A percentile compares a stretch with the other conserved stretches of the same genome.
Conservation (phyloP, 192 early-diverging fungal species). For the Physocladia obscura region DNA sequence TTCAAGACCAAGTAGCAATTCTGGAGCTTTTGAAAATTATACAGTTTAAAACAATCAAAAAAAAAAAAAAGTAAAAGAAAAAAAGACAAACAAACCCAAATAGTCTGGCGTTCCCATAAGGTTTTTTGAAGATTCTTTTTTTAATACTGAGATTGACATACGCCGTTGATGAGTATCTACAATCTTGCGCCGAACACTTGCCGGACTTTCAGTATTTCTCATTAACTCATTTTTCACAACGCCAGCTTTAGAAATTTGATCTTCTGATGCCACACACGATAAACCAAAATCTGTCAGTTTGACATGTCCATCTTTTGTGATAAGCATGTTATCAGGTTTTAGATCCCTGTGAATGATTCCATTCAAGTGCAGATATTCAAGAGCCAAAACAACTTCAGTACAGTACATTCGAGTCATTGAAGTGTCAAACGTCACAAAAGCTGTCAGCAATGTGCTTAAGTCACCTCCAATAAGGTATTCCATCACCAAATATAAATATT, state of each 20-base stretch:
- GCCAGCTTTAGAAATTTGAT: constrained; percentile 34
- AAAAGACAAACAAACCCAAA: constrained; percentile 35
- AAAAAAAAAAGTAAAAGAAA: neutral
- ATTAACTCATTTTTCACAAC: neutral
- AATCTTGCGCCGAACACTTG: neutral
- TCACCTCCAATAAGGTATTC: constrained; percentile 85
- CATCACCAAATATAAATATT: constrained; percentile 88
- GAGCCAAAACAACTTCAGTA: constrained; percentile 84
- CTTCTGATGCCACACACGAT: constrained; percentile 74
- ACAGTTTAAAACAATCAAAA: neutral
- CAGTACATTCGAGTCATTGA: constrained; percentile 84
- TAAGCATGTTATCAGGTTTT: constrained; percentile 66
- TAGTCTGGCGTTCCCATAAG: constrained; percentile 88
- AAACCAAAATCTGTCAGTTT: constrained; percentile 81
- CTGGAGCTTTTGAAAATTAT: constrained; percentile 63
- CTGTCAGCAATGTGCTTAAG: constrained; percentile 22
- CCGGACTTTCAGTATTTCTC: neutral
- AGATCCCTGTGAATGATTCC: constrained; percentile 80
- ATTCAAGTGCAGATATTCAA: constrained; percentile 87
- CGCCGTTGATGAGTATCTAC: constrained; percentile 14
- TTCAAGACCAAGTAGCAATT: constrained; percentile 82
- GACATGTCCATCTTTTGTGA: constrained; percentile 63
- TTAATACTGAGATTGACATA: neutral
- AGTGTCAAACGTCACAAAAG: constrained; percentile 70
- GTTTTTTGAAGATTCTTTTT: constrained; percentile 23